Conservation (phyloP, 192 early-diverging fungal species). For the Coemansia sp. region DNA sequence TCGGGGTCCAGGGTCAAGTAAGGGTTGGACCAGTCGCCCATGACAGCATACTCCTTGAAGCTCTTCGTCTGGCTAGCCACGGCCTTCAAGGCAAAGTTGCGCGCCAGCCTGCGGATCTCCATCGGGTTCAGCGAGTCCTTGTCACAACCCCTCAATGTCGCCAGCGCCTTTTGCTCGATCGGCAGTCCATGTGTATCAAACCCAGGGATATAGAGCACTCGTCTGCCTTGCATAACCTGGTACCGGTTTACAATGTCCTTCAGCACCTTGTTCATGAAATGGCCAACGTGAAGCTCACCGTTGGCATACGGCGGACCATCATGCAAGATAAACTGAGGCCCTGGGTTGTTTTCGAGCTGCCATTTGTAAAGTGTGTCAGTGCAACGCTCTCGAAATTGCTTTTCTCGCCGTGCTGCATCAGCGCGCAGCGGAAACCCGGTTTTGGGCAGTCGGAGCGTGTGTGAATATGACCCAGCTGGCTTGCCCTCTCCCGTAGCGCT, state of each 20-base stretch:
- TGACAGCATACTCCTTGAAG: constrained; percentile 67
- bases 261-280: constrained; percentile 79
- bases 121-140: constrained; percentile 31
- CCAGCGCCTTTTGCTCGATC: constrained; percentile 77
- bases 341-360: constrained; percentile 70
- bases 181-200: constrained; percentile 82
- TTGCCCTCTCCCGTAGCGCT: constrained; percentile 4
- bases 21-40: constrained; percentile 72
- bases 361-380: constrained; percentile 66
- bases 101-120: constrained; percentile 52
- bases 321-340: constrained; percentile 72
- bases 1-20: constrained; percentile 71
- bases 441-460: constrained; percentile 70
- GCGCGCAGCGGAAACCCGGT: constrained; percentile 68
- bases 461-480: constrained; percentile 27
- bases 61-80: constrained; percentile 59
- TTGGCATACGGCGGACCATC: constrained; percentile 85
- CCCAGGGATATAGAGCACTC: constrained; percentile 72
- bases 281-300: constrained; percentile 69
- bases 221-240: constrained; percentile 66
- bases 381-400: constrained; percentile 60
- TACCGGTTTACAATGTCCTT: constrained; percentile 79
- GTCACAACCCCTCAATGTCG: constrained; percentile 53
- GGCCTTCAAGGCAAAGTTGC: constrained; percentile 59
- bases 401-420: constrained; percentile 60